phyloP scores from a whole-genome alignment of 2,329 filamentous ascomycete species.

The Pseudocercospora fuligena region DNA sequence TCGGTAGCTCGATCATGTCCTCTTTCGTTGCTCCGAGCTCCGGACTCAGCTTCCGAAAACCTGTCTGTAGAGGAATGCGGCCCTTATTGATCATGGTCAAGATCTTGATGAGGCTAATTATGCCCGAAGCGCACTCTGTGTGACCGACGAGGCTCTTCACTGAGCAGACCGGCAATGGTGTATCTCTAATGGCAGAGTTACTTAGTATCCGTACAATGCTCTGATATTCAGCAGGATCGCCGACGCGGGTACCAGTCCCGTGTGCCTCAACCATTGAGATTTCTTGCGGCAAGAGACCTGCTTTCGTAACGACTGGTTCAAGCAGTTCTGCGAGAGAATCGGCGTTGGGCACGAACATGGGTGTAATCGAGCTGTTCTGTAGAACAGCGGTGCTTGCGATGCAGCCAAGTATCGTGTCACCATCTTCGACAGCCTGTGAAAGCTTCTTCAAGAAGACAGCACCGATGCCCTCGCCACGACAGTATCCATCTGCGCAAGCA shows the following conservation, averaged over 20 bases:
- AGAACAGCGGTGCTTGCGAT: slow-evolving; percentile 36
- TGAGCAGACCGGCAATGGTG: slow-evolving; percentile 35
- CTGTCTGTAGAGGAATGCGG: slow-evolving; percentile 39
- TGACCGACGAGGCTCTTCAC: slow-evolving; percentile 46
- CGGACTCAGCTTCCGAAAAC: slow-evolving; percentile 20
- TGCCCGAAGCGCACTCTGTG: slow-evolving; percentile 42
- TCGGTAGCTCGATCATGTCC: slow-evolving; percentile 12
- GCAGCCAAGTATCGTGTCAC: slow-evolving; percentile 37
- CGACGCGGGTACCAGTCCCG: slow-evolving; percentile 24
- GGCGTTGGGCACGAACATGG: slow-evolving; percentile 32
- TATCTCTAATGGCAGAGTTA: not conserved
- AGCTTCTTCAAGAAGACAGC: slow-evolving; percentile 38
- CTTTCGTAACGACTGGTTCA: slow-evolving; percentile 7
- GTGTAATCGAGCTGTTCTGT: slow-evolving; percentile 34
- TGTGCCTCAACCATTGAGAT: slow-evolving; percentile 23
- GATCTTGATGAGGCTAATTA: slow-evolving; percentile 41
- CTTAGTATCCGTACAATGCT: slow-evolving; percentile 13
- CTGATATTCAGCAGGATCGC: slow-evolving; percentile 21
- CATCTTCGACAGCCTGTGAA: slow-evolving; percentile 38
- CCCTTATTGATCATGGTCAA: slow-evolving; percentile 43
- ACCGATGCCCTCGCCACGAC: slow-evolving; percentile 37
- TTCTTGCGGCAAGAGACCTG: slow-evolving; percentile 19
- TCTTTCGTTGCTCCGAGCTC: slow-evolving; percentile 7
- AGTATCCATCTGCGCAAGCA: slow-evolving; percentile 40
- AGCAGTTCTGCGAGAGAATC: slow-evolving; percentile 12